phyloP scores from a whole-genome alignment of 1,139 yeast genomes.

The Insectozyma bohioensis region DNA sequence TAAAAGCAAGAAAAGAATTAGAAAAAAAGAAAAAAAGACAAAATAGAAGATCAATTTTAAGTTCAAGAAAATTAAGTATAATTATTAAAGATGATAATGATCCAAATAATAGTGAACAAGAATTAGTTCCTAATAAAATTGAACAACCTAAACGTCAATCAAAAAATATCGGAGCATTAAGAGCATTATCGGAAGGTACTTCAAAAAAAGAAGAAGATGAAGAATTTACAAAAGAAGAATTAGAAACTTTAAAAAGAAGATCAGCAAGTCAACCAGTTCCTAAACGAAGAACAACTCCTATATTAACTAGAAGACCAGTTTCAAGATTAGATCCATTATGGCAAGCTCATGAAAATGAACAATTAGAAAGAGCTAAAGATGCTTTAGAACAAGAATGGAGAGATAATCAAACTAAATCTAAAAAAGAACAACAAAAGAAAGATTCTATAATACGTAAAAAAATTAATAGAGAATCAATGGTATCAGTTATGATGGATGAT shows the following conservation, averaged over 20 bases:
- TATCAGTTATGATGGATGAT: constrained; percentile 32
- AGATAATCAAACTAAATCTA: constrained; percentile 19
- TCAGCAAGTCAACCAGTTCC: constrained; percentile 48
- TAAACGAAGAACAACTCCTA: constrained; percentile 40
- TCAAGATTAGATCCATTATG: constrained; percentile 69
- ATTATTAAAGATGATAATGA: constrained; percentile 31
- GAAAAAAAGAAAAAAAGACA: constrained; percentile 46
- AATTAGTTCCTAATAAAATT: constrained; percentile 24
- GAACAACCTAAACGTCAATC: constrained; percentile 43
- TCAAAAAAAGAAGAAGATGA: constrained; percentile 18
- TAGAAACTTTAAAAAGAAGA: constrained; percentile 46
- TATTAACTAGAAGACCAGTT: constrained; percentile 58
- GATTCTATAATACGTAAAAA: constrained; percentile 18
- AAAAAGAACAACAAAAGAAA: constrained; percentile 14
- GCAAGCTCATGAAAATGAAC: constrained; percentile 50
- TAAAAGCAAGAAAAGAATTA: constrained; percentile 45
- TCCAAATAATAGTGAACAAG: constrained; percentile 35
- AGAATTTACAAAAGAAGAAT: constrained; percentile 39
- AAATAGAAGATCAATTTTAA: constrained; percentile 43
- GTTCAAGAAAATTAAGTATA: constrained; percentile 42
- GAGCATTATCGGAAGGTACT: constrained; percentile 42
- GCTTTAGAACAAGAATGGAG: constrained; percentile 40
- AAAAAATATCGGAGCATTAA: constrained; percentile 23
- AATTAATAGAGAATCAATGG: constrained; percentile 40
- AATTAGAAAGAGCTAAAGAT: constrained; percentile 45